Percentiles rank a stretch among this genome's conserved stretches.
Conservation (phyloP, 2,329 filamentous ascomycete species). For the Zalaria sp. region DNA sequence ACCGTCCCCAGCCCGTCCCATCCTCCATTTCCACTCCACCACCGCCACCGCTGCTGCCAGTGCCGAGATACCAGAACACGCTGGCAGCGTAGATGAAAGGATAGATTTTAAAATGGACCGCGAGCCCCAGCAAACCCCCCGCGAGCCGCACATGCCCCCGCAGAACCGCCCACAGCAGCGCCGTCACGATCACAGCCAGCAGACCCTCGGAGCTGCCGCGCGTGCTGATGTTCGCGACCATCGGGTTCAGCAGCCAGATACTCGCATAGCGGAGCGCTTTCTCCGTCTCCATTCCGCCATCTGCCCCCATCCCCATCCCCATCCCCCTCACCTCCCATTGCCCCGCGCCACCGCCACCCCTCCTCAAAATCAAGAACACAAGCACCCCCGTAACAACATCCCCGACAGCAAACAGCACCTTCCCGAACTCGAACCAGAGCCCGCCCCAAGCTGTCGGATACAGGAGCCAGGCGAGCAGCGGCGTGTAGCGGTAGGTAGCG, state of each 20-base stretch:
- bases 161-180: conserved; percentile 69
- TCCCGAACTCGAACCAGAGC: conserved; percentile 68
- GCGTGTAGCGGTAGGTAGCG: conserved; percentile 95
- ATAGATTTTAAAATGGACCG: conserved; percentile 97
- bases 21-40: neutral
- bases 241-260: conserved; percentile 91
- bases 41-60: neutral
- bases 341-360: neutral
- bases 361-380: conserved; percentile 41
- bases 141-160: conserved; percentile 48
- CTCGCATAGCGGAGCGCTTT: conserved; percentile 62
- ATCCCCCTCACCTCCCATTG: too few species aligned
- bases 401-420: conserved; percentile 68
- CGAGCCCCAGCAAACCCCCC: conserved; percentile 62
- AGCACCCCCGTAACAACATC: conserved; percentile 79
- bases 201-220: conserved; percentile 87
- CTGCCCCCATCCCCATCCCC: conserved; percentile 31
- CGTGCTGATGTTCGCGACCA: conserved; percentile 95
- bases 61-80: conserved; percentile 64
- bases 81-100: conserved; percentile 87
- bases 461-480: conserved; percentile 80
- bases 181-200: conserved; percentile 70
- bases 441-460: conserved; percentile 57
- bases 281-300: conserved; percentile 24
- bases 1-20: neutral